A percentile compares a stretch with the other conserved stretches of the same genome.
Evolutionary conservation across 345 rosid species (phyloP).

Genomic region (Salix arbutifolia): DNA sequence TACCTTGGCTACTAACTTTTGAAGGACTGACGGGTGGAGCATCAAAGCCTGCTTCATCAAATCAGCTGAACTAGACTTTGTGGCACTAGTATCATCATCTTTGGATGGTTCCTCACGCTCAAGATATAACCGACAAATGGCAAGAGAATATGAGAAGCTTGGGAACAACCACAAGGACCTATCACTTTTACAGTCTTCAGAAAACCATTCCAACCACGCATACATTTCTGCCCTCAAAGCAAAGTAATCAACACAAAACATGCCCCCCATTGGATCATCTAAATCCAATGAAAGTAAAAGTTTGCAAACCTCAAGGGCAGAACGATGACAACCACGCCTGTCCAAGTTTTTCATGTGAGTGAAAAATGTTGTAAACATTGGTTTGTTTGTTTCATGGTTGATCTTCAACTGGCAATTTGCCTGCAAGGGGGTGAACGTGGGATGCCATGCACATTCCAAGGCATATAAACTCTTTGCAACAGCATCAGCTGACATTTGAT

Average conservation of each 20-base stretch:
- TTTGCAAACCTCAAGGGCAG: slow-evolving; percentile 89
- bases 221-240: slow-evolving; percentile 82
- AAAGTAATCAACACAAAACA: slow-evolving; percentile 87
- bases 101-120: slow-evolving; percentile 48
- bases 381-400: slow-evolving; percentile 72
- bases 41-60: slow-evolving; percentile 83
- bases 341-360: slow-evolving; percentile 86
- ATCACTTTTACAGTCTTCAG: slow-evolving; percentile 66
- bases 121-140: slow-evolving; percentile 67
- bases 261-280: slow-evolving; percentile 81
- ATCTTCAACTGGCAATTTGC: slow-evolving; percentile 72
- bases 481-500: slow-evolving; percentile 82
- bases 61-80: slow-evolving; percentile 55
- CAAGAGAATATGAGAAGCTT: slow-evolving; percentile 79
- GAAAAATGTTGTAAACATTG: slow-evolving; percentile 67
- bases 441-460: slow-evolving; percentile 87
- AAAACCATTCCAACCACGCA: slow-evolving; percentile 69
- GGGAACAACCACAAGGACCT: slow-evolving; percentile 86
- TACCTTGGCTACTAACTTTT: slow-evolving; percentile 67
- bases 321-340: slow-evolving; percentile 84
- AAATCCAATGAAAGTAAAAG: slow-evolving; percentile 69
- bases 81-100: slow-evolving; percentile 17
- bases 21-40: slow-evolving; percentile 79
- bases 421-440: slow-evolving; percentile 66
- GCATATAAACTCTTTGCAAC: slow-evolving; percentile 75